Evolutionary conservation across 2,329 filamentous ascomycete genomes (phyloP), one percentile per base, ranked within the genome.

Genomic region (Botryotinia convoluta): DNA sequence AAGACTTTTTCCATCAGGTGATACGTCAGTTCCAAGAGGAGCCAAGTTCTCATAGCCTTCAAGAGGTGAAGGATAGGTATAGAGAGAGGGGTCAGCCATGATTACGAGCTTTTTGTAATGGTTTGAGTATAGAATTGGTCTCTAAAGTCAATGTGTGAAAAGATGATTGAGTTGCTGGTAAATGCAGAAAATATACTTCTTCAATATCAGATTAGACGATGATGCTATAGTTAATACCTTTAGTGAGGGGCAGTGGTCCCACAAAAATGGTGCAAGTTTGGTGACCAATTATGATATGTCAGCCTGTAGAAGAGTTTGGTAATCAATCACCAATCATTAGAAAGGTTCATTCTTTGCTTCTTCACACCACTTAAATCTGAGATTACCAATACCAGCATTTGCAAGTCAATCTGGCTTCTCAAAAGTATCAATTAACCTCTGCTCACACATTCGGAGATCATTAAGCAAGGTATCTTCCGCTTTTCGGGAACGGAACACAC

Each of bases 1-100:
- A 77, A 89, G 88, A 68, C 92, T 94, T 83, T 97, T 97, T 65
- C 93, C 93, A 81, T 97, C 93, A 54, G 87, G 88, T 64, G 86
- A 75, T 57, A 75, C 77, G 71, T 80, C 79, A 5, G 84, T 82
- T 32, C 86, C 78, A 0, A 89, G 81, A 1, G 86, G 84, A 35
- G 84, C 80, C 2, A 83, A 81, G 69, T 83, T 82, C 74, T 87
- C 84, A 74, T 85, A 88, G 37, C 86, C 87, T 76, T 83, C 80
- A 0, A 89, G 80, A 3, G 87, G 87, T 14, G 84, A 88, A 16
- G 85, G 83, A 76, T 86, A 88, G 0, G 80, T 82, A 79, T 86
- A 88, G 35, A 83, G 79, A 16, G 83, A 86, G 72, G 85, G 83
- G 74, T 87, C 86, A 42, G 85, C 82, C 85, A 87, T 87, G 20